These are phyloP conservation scores for Eucalyptus erythrocorys DNA, from an alignment of 345 rosid genomes.

Conservation along the genomic window DNA sequence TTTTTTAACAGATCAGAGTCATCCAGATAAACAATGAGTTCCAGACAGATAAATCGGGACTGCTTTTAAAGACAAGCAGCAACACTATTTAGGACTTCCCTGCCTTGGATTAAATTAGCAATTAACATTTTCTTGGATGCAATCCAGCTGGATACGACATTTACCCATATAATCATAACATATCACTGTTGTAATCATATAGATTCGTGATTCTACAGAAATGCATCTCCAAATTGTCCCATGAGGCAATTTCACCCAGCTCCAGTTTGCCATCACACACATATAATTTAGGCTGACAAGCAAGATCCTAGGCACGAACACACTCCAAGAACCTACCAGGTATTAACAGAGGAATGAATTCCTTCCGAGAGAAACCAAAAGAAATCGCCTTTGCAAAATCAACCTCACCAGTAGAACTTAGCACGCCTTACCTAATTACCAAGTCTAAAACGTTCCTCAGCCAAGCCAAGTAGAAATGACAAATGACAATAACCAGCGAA, in stretches of 20 bases:
- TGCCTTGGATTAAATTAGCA: background rate
- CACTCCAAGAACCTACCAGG: background rate
- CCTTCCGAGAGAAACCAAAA: background rate
- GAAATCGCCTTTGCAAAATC: background rate
- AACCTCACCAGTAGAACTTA: background rate
- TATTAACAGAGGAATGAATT: background rate
- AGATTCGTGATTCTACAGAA: background rate
- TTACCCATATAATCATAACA: background rate
- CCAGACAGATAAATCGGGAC: background rate
- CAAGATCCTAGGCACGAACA: background rate
- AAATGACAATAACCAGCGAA: background rate
- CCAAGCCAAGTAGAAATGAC: background rate
- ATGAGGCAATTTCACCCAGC: background rate
- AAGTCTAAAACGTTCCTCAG: background rate
- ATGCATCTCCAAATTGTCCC: background rate
- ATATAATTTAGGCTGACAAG: background rate
- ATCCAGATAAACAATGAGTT: background rate
- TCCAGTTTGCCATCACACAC: background rate
- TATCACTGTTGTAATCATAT: background rate
- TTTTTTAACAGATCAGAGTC: background rate
- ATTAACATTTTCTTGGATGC: background rate
- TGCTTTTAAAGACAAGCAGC: background rate
- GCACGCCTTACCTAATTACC: background rate
- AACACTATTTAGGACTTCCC: background rate
- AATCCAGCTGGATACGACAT: background rate